These are phyloP conservation scores for Penicillium oxalicum DNA, from an alignment of 2,329 filamentous ascomycete species.

Conservation along the genomic window DNA sequence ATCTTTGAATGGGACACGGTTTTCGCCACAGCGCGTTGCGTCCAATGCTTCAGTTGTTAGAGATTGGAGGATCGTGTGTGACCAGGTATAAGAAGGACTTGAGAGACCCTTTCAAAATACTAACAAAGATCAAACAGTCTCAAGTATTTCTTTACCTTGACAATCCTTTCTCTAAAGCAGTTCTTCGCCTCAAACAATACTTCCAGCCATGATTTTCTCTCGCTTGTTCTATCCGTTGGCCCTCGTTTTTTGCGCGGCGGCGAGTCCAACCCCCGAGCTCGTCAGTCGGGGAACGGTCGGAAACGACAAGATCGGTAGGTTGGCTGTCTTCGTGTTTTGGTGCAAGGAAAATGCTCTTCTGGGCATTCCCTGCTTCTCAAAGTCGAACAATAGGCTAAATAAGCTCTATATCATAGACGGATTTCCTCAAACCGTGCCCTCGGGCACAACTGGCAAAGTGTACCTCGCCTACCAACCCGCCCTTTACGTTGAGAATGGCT, in stretches of 20 bases:
- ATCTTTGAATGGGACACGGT: too few relatives aligned
- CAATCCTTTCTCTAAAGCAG: too few relatives aligned
- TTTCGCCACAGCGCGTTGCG: too few relatives aligned
- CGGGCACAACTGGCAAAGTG: conserved; percentile 41
- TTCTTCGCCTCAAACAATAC: too few relatives aligned
- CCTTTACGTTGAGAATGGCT: conserved; percentile 53
- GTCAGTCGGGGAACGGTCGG: conserved; percentile 38
- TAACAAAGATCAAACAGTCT: too few relatives aligned
- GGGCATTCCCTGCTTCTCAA: too few relatives aligned
- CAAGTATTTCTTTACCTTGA: too few relatives aligned
- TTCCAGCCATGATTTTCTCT: conserved; percentile 6
- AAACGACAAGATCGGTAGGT: conserved; percentile 38
- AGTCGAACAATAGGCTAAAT: background rate
- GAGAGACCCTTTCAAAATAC: too few relatives aligned
- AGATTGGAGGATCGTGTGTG: too few relatives aligned
- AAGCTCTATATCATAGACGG: conserved; percentile 32
- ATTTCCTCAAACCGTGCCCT: conserved; percentile 50
- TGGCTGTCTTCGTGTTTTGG: background rate
- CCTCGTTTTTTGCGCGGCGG: conserved; percentile 3
- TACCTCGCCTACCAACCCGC: conserved; percentile 54
- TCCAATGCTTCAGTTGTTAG: too few relatives aligned
- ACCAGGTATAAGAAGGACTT: too few relatives aligned
- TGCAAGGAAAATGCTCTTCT: background rate
- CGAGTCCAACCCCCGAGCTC: background rate
- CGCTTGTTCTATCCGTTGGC: conserved; percentile 1